These are phyloP conservation scores for Populus tremula DNA, from an alignment of 345 rosid genomes.

Conservation along the genomic window DNA sequence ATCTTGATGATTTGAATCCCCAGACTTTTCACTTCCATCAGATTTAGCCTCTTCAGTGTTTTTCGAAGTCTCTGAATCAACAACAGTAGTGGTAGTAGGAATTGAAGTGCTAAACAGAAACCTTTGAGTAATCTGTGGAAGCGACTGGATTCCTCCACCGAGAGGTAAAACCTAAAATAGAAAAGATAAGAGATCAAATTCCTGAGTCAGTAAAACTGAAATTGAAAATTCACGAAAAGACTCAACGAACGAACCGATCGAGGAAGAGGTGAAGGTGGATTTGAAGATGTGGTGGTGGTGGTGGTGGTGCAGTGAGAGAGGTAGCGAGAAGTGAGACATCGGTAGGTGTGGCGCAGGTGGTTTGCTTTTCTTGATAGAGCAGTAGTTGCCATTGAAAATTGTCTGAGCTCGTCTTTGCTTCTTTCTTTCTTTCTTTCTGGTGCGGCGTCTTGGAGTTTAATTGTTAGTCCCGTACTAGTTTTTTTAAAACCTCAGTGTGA, in stretches of 20 bases:
- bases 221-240: not conserved
- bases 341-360: conserved; percentile 31
- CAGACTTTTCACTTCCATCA: conserved; percentile 46
- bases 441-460: too few species aligned
- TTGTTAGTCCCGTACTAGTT: too few species aligned
- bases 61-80: conserved; percentile 24
- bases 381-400: conserved; percentile 46
- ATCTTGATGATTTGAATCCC: conserved; percentile 43
- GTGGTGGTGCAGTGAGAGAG: conserved; percentile 21
- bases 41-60: conserved; percentile 27
- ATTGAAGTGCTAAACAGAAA: conserved; percentile 33
- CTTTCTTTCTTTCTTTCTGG: too few species aligned
- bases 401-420: too few species aligned
- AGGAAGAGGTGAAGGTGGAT: conserved; percentile 24
- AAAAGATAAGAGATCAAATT: not conserved
- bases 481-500: too few species aligned
- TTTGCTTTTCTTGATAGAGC: conserved; percentile 41
- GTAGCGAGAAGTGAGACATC: conserved; percentile 17
- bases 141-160: conserved; percentile 30
- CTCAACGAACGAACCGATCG: conserved; percentile 39
- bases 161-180: conserved; percentile 35
- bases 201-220: not conserved
- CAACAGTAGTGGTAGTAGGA: conserved; percentile 2
- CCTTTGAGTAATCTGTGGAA: conserved; percentile 30
- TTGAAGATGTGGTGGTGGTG: conserved; percentile 16